Base-by-base conservation (phyloP, 2,329 filamentous ascomycete species). In the Arthrobotrys pseudoclavata region DNA sequence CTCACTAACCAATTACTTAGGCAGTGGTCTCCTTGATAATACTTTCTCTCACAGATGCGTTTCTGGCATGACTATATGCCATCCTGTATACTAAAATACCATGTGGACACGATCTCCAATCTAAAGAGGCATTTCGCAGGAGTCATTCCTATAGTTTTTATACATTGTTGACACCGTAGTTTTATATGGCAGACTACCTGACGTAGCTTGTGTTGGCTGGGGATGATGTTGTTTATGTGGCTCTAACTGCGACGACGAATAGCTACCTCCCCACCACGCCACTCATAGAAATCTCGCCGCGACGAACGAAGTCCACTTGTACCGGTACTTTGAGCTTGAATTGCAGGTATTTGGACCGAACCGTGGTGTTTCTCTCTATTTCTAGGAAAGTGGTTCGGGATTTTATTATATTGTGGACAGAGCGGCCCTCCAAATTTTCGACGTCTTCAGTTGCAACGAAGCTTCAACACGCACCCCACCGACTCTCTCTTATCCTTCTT, bases 201-300 rank as follows among this genome's bases (percentile, higher is more conserved):
- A 24, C 29, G 18, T 50, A 24, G 37, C 31, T 48, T 76, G 72
- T 70, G 72, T 76, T 76, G 72, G 20, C 60, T 31, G 66, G 50
- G 50, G 66, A 76, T 76, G 66, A 76, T 76, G 72, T 76, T 76
- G 72, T 76, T 76, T 76, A 76, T 76, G 72, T 76, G 72, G 72
- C 72, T 70, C 72, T 57, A 70, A 70, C 72, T 37, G 26, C 48
- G 24, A n/a, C 48, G 29, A 37, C 40, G 42, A 26, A 29, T 24
- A 26, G 24, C 31, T 37, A 63, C 71, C 18, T 48, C 72, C 66
- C 71, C 71, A 60, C 71, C 71, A 70, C 20, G 50, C 52, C n/a
- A 55, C 57, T 55, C 71, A 61, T 60, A 37, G 20, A 20, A 37
- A 57, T 40, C 6, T 15, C 18, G 15, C 55, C 22, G n/a, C 34